Evolutionary conservation across 305 asterid genomes (phyloP).

Genomic region (Galium porrigens): DNA sequence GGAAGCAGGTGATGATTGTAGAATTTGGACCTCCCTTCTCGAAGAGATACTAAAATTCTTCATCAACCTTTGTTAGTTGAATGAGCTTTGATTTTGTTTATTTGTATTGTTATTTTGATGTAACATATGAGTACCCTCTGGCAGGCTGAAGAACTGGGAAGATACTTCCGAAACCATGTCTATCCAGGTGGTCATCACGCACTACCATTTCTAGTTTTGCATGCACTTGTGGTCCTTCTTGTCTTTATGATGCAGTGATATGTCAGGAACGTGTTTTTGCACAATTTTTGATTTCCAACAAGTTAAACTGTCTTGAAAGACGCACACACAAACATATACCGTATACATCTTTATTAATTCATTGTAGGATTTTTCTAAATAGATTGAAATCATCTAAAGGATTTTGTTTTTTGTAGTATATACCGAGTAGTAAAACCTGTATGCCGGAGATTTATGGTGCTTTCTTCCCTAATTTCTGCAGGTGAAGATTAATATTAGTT

Average conservation of each 20-base stretch:
- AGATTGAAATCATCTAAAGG: neutral
- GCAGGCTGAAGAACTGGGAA: slow-evolving; percentile 96
- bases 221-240: neutral
- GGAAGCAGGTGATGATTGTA: slow-evolving; percentile 58
- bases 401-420: neutral
- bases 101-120: neutral
- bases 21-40: neutral
- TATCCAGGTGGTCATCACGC: slow-evolving; percentile 65
- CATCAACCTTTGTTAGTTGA: neutral
- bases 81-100: neutral
- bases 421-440: neutral
- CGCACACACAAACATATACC: neutral
- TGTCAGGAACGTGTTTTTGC: neutral
- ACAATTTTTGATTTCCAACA: neutral
- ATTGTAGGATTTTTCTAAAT: neutral
- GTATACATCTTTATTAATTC: neutral
- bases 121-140: slow-evolving; percentile 16
- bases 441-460: neutral
- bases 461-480: neutral
- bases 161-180: slow-evolving; percentile 85
- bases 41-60: neutral
- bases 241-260: neutral
- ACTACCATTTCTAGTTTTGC: neutral
- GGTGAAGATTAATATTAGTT: neutral
- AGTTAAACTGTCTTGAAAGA: neutral